These are phyloP conservation scores for Aspergillus sp. DNA, from an alignment of 2,329 filamentous ascomycete genomes.

Conservation along the genomic window DNA sequence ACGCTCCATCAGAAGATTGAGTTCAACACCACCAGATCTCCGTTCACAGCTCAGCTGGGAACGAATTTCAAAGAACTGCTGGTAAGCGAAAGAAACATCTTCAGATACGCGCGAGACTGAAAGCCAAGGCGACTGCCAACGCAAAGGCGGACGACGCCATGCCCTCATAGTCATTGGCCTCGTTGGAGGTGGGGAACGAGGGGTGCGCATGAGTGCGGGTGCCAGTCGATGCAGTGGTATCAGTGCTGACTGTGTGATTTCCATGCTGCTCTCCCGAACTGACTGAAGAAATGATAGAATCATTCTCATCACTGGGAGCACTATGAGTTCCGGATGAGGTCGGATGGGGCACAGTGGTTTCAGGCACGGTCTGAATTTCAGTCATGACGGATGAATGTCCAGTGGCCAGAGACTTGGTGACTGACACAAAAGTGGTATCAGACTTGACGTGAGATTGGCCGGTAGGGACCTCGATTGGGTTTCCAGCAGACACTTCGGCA, in stretches of 20 bases:
- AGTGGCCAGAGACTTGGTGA: background rate
- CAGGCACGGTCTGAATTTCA: background rate
- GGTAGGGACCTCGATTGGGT: background rate
- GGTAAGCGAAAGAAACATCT: background rate
- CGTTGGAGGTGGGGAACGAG: slow-evolving; percentile 23
- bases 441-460: background rate
- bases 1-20: slow-evolving; percentile 2
- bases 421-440: background rate
- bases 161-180: slow-evolving; percentile 10
- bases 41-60: background rate
- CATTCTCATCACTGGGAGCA: background rate
- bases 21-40: slow-evolving; percentile 10
- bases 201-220: background rate
- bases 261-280: background rate
- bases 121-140: background rate
- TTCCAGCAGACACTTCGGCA: background rate
- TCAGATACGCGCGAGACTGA: slow-evolving; percentile 6
- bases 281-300: background rate
- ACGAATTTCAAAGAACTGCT: background rate
- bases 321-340: background rate
- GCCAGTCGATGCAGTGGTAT: background rate
- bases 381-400: background rate
- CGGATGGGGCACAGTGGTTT: background rate
- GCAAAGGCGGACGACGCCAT: background rate
- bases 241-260: slow-evolving; percentile 9